phyloP scores from a whole-genome alignment of 164 flowering plant species.

The Vitis rotundifolia region DNA sequence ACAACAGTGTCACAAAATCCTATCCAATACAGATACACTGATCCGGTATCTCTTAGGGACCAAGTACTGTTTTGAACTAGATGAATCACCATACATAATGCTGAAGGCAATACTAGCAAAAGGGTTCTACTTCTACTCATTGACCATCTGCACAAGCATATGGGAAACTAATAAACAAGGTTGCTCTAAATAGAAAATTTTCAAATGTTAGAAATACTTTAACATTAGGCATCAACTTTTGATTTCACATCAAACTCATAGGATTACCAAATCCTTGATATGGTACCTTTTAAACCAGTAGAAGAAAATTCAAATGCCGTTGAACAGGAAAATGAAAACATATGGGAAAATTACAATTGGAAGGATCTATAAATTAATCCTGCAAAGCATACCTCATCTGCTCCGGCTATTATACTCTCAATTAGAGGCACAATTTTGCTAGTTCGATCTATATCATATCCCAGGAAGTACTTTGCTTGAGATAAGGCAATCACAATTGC shows the following conservation, averaged over 20 bases:
- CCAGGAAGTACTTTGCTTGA: constrained; percentile 94
- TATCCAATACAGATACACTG: background rate
- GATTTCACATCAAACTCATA: background rate
- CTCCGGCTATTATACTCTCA: constrained; percentile 77
- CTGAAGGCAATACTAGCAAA: too few species aligned
- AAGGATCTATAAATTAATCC: background rate
- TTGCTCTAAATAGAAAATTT: too few species aligned
- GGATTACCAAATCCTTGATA: background rate
- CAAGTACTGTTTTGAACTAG: too few species aligned
- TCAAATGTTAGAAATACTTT: too few species aligned
- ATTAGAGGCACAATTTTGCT: constrained; percentile 85
- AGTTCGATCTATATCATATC: constrained; percentile 71
- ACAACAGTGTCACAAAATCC: background rate
- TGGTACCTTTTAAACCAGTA: background rate
- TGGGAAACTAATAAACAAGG: too few species aligned
- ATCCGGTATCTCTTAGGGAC: background rate
- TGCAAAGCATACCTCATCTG: constrained; percentile 53
- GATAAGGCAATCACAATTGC: constrained; percentile 93
- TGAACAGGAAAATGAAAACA: background rate
- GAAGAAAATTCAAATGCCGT: background rate
- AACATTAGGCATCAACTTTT: too few species aligned
- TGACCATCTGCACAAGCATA: too few species aligned
- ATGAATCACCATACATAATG: background rate
- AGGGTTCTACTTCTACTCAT: too few species aligned
- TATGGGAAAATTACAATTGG: background rate